These are phyloP conservation scores for Melanogaster broomeanus DNA, from an alignment of 768 basidiomycete species.

Conservation along the genomic window DNA sequence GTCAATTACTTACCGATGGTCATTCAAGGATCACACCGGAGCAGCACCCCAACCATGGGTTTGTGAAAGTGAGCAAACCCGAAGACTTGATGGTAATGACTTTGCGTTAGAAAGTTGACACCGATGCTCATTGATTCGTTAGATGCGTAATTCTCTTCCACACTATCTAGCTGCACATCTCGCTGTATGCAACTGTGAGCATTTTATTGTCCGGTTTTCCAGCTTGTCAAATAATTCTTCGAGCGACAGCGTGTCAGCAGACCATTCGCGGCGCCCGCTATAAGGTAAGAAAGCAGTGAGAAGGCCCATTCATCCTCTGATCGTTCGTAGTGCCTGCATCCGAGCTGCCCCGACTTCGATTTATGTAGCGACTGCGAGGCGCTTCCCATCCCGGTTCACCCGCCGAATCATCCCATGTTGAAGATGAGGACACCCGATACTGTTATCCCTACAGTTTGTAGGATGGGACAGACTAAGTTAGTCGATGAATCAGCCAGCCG, in stretches of 20 bases:
- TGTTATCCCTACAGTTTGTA: slow-evolving; percentile 45
- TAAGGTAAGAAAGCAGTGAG: slow-evolving; percentile 49
- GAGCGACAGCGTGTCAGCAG: slow-evolving; percentile 42
- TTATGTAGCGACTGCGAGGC: slow-evolving; percentile 81
- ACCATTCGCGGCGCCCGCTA: slow-evolving; percentile 65
- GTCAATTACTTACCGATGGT: neutral
- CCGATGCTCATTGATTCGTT: neutral
- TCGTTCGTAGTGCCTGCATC: slow-evolving; percentile 70
- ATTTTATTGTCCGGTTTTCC: neutral
- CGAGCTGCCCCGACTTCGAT: slow-evolving; percentile 77
- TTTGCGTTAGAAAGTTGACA: neutral
- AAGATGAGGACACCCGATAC: slow-evolving; percentile 65
- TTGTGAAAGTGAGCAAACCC: slow-evolving; percentile 58
- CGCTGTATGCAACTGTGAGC: slow-evolving; percentile 60
- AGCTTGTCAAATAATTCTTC: neutral
- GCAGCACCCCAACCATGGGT: slow-evolving; percentile 78
- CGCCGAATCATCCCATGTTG: slow-evolving; percentile 66
- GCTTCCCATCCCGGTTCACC: slow-evolving; percentile 75
- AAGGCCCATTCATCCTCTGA: neutral
- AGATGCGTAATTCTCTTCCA: slow-evolving; percentile 32
- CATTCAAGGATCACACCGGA: slow-evolving; percentile 56
- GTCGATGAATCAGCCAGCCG: neutral
- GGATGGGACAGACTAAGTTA: slow-evolving; percentile 20
- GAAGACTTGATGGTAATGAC: slow-evolving; percentile 60
- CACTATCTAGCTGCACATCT: slow-evolving; percentile 39